A percentile compares a stretch with the other conserved stretches of the same genome.
These are phyloP conservation scores for Hymenoscyphus repandus DNA, from an alignment of 2,329 filamentous ascomycete genomes.

Conservation along the genomic window DNA sequence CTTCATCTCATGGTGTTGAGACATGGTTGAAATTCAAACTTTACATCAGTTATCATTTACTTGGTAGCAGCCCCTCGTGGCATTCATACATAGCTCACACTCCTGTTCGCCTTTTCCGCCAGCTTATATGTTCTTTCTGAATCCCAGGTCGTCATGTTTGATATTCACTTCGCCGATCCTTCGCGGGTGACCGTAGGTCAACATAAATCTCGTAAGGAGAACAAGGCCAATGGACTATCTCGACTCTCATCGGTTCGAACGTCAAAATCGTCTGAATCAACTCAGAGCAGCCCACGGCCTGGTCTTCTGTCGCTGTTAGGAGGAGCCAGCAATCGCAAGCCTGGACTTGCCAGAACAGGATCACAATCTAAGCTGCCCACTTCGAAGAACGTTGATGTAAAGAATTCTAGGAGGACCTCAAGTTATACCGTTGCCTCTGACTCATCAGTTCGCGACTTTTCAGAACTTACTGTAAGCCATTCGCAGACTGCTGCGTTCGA, in stretches of 20 bases:
- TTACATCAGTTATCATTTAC: neutral
- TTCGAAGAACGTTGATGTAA: slow-evolving; percentile 5
- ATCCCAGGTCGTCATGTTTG: slow-evolving; percentile 26
- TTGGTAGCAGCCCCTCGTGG: slow-evolving; percentile 1
- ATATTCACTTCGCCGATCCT: slow-evolving; percentile 30
- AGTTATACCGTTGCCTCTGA: slow-evolving; percentile 19
- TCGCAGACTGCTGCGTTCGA: slow-evolving; percentile 11
- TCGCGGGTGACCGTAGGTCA: slow-evolving; percentile 29
- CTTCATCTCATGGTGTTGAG: neutral
- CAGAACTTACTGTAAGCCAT: slow-evolving; percentile 9
- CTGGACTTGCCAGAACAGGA: neutral
- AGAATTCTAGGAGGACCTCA: slow-evolving; percentile 14
- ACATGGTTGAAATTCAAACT: neutral
- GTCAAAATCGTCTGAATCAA: slow-evolving; percentile 16
- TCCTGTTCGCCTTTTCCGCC: neutral
- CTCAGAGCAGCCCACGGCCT: slow-evolving; percentile 2
- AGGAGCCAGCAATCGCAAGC: slow-evolving; percentile 27
- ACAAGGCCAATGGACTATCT: slow-evolving; percentile 8
- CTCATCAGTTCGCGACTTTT: slow-evolving; percentile 5
- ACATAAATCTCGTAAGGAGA: slow-evolving; percentile 26
- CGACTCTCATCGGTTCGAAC: slow-evolving; percentile 17
- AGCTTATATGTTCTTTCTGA: neutral
- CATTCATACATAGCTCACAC: neutral
- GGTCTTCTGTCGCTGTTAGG: slow-evolving; percentile 30
- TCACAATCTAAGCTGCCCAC: slow-evolving; percentile 8